Evolutionary conservation across 2,329 filamentous ascomycete genomes (phyloP), one percentile per base, ranked within the genome.

Genomic region (Fusarium secorum): DNA sequence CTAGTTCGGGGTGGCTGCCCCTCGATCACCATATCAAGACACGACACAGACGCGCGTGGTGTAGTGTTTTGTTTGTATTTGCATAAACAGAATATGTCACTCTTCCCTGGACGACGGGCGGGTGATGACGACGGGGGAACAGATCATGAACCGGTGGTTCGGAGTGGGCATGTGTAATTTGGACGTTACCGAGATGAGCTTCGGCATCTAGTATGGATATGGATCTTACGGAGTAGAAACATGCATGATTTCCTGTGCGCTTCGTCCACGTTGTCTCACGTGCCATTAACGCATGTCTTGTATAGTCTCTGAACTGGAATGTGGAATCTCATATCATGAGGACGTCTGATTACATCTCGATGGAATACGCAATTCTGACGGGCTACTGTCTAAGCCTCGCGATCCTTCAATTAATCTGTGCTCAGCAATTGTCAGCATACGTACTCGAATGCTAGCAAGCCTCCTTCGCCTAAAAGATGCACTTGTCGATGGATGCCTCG

Each of bases 151-250:
- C 73, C 63, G 36, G 66, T 60, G 60, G 62, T 59, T 71, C 51
- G 64, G 65, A 63, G 59, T 64, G 46, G 49, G 48, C 63, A 70
- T 64, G 39, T 48, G 53, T n/a, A 60, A 59, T 51, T 72, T 60
- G 57, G 61, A 35, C 33, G 38, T 64, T 71, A 41, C 69, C 67
- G 73, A 75, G 71, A 75, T 75, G 74, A 70, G 55, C 33, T 48
- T 60, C 55, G 52, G 60, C 55, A 66, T 59, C 57, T 48, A 60
- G 49, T 49, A 46, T 39, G 53, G 38, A 54, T 33, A 57, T 46
- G n/a, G n/a, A n/a, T n/a, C n/a, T n/a, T n/a, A n/a, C n/a, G n/a
- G n/a, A n/a, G n/a, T 14, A 41, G 49, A 69, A 66, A 58, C 64
- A 57, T 60, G 68, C 64, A 66, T 59, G 53, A 58, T 41, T 69